Conservation (phyloP, 108 stramenopile species). For the Stephanodiscus minutulus region DNA sequence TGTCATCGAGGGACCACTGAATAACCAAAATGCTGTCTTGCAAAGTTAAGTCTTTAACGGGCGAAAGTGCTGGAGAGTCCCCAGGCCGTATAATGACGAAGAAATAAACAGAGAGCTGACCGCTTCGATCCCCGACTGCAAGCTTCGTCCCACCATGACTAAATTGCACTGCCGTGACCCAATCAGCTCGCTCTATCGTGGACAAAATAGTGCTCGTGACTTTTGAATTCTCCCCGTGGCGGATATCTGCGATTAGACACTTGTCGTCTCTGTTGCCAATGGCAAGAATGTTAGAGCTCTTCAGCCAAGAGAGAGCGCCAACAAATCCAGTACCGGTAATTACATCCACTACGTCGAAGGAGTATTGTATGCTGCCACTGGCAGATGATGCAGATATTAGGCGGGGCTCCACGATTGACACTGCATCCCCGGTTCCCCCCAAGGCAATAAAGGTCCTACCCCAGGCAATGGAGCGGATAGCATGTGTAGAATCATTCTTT, state of each 20-base stretch:
- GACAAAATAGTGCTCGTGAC: constrained; percentile 52
- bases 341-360: constrained; percentile 59
- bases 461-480: constrained; percentile 77
- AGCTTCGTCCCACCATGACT: constrained; percentile 59
- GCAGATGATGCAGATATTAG: not conserved
- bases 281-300: constrained; percentile 57
- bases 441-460: constrained; percentile 66
- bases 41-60: constrained; percentile 55
- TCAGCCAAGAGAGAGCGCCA: constrained; percentile 60
- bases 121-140: constrained; percentile 62
- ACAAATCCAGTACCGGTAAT: constrained; percentile 68
- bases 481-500: constrained; percentile 53
- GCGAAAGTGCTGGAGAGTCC: constrained; percentile 28
- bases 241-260: constrained; percentile 55
- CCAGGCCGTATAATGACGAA: constrained; percentile 33
- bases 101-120: constrained; percentile 56
- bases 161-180: constrained; percentile 70
- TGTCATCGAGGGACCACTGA: constrained; percentile 70
- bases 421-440: constrained; percentile 71
- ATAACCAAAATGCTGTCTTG: constrained; percentile 64
- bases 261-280: constrained; percentile 67
- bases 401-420: constrained; percentile 64
- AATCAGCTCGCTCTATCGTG: constrained; percentile 57
- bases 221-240: constrained; percentile 26
- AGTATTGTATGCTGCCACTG: constrained; percentile 22